phyloP scores from a whole-genome alignment of 2,329 filamentous ascomycete genomes.

The Phaeosphaeria sp. region DNA sequence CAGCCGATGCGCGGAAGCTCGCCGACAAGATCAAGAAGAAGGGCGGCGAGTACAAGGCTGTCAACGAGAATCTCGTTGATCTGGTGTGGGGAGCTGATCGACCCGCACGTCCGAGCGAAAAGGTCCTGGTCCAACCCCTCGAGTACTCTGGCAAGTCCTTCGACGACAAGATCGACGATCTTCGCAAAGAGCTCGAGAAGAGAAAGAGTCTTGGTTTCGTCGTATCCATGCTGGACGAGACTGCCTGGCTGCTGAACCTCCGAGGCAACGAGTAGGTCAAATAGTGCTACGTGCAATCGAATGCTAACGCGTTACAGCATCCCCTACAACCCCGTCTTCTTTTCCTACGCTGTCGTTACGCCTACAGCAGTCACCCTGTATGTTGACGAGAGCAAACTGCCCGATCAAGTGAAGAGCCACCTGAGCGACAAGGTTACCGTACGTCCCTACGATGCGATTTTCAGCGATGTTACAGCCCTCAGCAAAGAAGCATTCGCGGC shows the following conservation, averaged over 20 bases:
- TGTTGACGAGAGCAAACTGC: slow-evolving; percentile 80
- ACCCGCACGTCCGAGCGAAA: slow-evolving; percentile 76
- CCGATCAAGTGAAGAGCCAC: slow-evolving; percentile 70
- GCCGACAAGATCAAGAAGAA: slow-evolving; percentile 85
- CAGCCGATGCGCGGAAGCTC: slow-evolving; percentile 74
- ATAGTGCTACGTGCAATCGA: neutral
- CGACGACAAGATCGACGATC: slow-evolving; percentile 79
- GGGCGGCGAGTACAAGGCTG: slow-evolving; percentile 77
- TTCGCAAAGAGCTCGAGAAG: slow-evolving; percentile 91
- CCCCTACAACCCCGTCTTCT: slow-evolving; percentile 97
- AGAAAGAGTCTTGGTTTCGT: slow-evolving; percentile 87
- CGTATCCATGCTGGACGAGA: slow-evolving; percentile 93
- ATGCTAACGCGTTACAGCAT: slow-evolving; percentile 61
- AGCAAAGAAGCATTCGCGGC: slow-evolving; percentile 52
- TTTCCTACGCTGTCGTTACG: slow-evolving; percentile 92
- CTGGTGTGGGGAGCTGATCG: slow-evolving; percentile 80
- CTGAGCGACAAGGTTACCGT: slow-evolving; percentile 74
- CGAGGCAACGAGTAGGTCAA: slow-evolving; percentile 76
- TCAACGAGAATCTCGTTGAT: slow-evolving; percentile 88
- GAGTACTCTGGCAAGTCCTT: slow-evolving; percentile 84
- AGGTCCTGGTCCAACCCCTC: slow-evolving; percentile 72
- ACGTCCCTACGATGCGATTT: slow-evolving; percentile 82
- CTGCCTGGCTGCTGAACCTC: slow-evolving; percentile 98
- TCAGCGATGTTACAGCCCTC: slow-evolving; percentile 75
- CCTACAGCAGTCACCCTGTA: slow-evolving; percentile 79